Evolutionary conservation across 73 alveolate genomes (phyloP).

Genomic region (Chromera velia): DNA sequence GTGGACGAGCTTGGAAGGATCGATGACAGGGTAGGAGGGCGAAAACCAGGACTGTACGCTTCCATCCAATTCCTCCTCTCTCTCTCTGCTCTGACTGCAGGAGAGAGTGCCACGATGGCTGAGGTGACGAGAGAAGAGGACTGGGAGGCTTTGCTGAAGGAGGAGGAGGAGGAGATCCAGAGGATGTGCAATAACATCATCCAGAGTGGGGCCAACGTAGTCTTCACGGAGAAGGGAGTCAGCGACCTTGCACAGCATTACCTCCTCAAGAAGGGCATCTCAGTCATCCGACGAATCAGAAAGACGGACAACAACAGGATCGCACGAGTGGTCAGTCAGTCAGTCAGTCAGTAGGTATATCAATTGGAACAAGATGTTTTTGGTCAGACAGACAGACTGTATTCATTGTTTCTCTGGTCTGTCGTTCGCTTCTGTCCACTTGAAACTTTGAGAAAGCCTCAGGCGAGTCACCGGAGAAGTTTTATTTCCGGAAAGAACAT

Average conservation of each 20-base stretch:
- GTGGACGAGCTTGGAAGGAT: too few relatives aligned
- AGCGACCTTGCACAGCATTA: slow-evolving; percentile 78
- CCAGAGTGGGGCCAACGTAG: slow-evolving; percentile 85
- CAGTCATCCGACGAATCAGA: slow-evolving; percentile 89
- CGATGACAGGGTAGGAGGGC: too few relatives aligned
- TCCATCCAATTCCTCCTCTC: too few relatives aligned
- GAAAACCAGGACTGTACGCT: too few relatives aligned
- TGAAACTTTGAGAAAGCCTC: too few relatives aligned
- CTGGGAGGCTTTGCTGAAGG: slow-evolving; percentile 59
- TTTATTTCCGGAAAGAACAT: too few relatives aligned
- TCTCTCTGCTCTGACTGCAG: neutral
- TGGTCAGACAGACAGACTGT: too few relatives aligned
- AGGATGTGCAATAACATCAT: slow-evolving; percentile 88
- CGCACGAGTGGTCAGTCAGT: slow-evolving; percentile 67
- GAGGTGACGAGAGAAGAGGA: slow-evolving; percentile 94
- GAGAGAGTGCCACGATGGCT: slow-evolving; percentile 83
- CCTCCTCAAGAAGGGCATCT: slow-evolving; percentile 69
- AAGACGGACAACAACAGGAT: slow-evolving; percentile 90
- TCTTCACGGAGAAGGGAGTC: slow-evolving; percentile 95
- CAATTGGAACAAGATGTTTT: too few relatives aligned
- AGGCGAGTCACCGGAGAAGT: too few relatives aligned
- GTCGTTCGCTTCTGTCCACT: too few relatives aligned
- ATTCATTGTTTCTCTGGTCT: too few relatives aligned
- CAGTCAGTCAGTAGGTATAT: too few relatives aligned
- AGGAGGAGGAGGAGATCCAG: slow-evolving; percentile 83